Base-by-base conservation (phyloP, 2,329 filamentous ascomycete species). In the Simplicillium sp. region DNA sequence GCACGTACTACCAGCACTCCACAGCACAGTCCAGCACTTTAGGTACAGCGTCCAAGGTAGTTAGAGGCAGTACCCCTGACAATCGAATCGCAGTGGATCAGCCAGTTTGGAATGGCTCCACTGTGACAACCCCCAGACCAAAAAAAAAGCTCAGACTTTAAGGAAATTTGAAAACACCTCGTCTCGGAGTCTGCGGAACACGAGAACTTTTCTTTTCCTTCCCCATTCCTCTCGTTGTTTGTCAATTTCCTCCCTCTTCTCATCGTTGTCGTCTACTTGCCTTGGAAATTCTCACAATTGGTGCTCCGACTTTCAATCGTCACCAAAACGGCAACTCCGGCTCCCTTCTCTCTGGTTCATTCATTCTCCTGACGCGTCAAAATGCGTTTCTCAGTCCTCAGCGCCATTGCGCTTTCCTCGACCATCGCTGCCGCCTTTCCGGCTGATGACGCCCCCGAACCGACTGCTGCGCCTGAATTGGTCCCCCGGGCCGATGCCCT, bases 401-500 rank as follows among this genome's bases (percentile, higher is more conserved):
- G 31, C 31, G 15, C 31, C 6, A 33, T 33, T 7, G 39, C 42
- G 16, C 42, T 38, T n/a, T 34, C 37, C 12, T 25, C 38, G 41
- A 44, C 50, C 20, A 51, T 49, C 41, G 44, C 49, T 43, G 39
- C 39, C 39, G 38, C 43, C 44, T 42, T 48, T 38, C 28, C 42
- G 25, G 36, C 50, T 35, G 46, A 42, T 20, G 44, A 44, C 32
- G 39, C 31, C 32, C 16, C 16, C 11, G 11, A 25, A 11, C 16
- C 16, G 14, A 17, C 16, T 13, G 20, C 36, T 25, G 7, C 12
- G 6, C 34, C 29, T 13, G 29, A 47, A 17, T 39, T 45, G 37
- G 41, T 55, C 25, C 47, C 50, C 42, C 48, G 54, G 36, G 50
- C 57, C 36, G 54, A 53, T n/a, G 55, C 59, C 34, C 64, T 65